These are phyloP conservation scores for Orbilia blumenaviensis DNA, from an alignment of 2,329 filamentous ascomycete species.

Conservation along the genomic window DNA sequence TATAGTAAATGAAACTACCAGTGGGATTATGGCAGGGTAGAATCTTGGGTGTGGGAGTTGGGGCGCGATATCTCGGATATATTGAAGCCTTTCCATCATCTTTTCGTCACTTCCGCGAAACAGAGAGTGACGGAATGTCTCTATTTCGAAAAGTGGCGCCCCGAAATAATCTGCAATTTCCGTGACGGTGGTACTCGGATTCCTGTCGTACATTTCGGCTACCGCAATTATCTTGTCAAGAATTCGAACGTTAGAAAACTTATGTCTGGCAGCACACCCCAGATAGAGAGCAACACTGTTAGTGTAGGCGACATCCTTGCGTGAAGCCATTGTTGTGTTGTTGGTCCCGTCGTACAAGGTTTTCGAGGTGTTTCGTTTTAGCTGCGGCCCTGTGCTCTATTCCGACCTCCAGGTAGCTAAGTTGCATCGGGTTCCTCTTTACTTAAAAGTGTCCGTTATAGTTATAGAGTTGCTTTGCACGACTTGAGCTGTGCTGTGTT, in stretches of 20 bases:
- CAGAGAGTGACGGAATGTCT: constrained; percentile 15
- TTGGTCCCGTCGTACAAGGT: constrained; percentile 4
- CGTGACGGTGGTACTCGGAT: constrained; percentile 33
- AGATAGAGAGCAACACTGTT: constrained; percentile 32
- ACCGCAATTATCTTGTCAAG: constrained; percentile 23
- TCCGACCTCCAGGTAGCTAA: not conserved
- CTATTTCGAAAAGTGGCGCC: constrained; percentile 25
- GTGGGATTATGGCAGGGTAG: constrained; percentile 30
- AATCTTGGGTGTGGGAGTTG: constrained; percentile 34
- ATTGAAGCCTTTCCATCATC: constrained; percentile 24
- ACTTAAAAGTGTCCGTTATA: not conserved
- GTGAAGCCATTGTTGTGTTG: constrained; percentile 25
- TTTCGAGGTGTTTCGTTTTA: not conserved
- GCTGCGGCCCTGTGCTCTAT: not conserved
- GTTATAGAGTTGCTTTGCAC: not conserved
- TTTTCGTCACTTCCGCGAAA: constrained; percentile 14
- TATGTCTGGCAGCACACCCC: constrained; percentile 37
- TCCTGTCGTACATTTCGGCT: constrained; percentile 40
- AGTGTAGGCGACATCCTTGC: constrained; percentile 5
- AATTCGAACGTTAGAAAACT: constrained; percentile 21
- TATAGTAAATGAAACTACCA: constrained; percentile 38
- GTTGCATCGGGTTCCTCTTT: not conserved
- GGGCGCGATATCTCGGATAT: constrained; percentile 29
- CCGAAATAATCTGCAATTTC: constrained; percentile 31
- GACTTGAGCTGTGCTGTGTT: not conserved